Conservation (phyloP, 768 basidiomycete species). For the Xerocomellus dryophilus region DNA sequence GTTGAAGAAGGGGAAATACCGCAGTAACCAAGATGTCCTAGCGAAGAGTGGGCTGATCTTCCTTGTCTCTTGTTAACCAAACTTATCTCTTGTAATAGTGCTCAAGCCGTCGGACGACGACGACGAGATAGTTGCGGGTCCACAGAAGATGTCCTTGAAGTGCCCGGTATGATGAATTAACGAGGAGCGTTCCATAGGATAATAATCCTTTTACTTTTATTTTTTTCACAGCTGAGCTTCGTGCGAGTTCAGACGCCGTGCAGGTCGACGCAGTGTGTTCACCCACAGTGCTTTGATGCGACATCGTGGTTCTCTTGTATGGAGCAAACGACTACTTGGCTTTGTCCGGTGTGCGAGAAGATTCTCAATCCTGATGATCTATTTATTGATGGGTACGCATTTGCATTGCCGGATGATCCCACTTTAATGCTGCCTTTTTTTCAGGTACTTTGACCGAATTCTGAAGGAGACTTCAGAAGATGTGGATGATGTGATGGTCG, state of each 20-base stretch:
- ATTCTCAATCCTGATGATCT: constrained; percentile 74
- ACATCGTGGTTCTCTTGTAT: constrained; percentile 92
- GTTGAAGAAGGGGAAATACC: constrained; percentile 65
- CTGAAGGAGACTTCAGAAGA: constrained; percentile 70
- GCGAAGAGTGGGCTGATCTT: constrained; percentile 54
- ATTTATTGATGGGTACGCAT: constrained; percentile 82
- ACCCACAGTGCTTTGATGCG: constrained; percentile 95
- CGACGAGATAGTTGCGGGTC: constrained; percentile 89
- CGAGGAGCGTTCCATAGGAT: neutral
- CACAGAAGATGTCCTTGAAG: constrained; percentile 87
- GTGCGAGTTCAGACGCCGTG: constrained; percentile 80
- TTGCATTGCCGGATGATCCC: neutral
- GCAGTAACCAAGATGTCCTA: constrained; percentile 59
- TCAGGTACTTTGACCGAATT: constrained; percentile 86
- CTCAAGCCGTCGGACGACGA: constrained; percentile 59
- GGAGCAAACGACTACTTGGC: constrained; percentile 94
- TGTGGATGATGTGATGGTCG: constrained; percentile 90
- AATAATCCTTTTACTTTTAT: neutral
- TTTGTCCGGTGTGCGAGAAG: constrained; percentile 91
- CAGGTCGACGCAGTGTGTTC: constrained; percentile 83
- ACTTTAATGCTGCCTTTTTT: neutral
- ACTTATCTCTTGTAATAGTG: constrained; percentile 43
- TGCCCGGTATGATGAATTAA: constrained; percentile 70
- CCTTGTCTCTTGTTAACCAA: neutral
- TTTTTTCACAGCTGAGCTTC: constrained; percentile 64